Conservation (phyloP, 2,329 filamentous ascomycete species). For the Paecilomyces sp. region DNA sequence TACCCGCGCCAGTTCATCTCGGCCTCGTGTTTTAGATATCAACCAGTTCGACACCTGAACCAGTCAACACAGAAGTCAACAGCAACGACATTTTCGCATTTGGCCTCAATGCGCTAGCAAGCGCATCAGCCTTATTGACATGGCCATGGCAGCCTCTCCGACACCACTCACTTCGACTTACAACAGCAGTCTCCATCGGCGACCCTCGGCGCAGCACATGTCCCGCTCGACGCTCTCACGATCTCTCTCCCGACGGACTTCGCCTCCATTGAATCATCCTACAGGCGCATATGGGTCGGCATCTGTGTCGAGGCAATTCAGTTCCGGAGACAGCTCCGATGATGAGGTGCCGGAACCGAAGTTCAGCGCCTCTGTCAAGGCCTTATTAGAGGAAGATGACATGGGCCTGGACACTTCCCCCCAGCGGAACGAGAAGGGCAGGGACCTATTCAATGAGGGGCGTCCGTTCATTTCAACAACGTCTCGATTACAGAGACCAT, state of each 20-base stretch:
- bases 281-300: constrained; percentile 11
- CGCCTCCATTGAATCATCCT: constrained; percentile 18
- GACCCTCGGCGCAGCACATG: constrained; percentile 27
- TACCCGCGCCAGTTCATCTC: background rate
- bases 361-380: constrained; percentile 86
- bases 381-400: constrained; percentile 57
- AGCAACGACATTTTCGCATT: background rate
- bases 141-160: constrained; percentile 27
- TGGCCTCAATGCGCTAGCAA: constrained; percentile 5
- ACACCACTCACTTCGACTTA: constrained; percentile 30
- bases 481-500: constrained; percentile 24
- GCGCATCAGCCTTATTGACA: constrained; percentile 10
- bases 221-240: constrained; percentile 30
- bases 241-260: constrained; percentile 24
- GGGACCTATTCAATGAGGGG: constrained; percentile 15
- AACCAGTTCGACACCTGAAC: background rate
- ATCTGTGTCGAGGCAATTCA: constrained; percentile 22
- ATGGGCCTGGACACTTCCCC: constrained; percentile 51
- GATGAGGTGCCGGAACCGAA: constrained; percentile 88
- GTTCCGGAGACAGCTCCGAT: constrained; percentile 78
- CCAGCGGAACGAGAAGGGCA: constrained; percentile 22
- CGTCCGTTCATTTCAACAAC: constrained; percentile 17
- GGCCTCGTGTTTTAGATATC: background rate
- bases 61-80: background rate
- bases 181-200: constrained; percentile 27